phyloP scores from a whole-genome alignment of 352 stramenopile genomes.

The Elongisporangium anandrum region DNA sequence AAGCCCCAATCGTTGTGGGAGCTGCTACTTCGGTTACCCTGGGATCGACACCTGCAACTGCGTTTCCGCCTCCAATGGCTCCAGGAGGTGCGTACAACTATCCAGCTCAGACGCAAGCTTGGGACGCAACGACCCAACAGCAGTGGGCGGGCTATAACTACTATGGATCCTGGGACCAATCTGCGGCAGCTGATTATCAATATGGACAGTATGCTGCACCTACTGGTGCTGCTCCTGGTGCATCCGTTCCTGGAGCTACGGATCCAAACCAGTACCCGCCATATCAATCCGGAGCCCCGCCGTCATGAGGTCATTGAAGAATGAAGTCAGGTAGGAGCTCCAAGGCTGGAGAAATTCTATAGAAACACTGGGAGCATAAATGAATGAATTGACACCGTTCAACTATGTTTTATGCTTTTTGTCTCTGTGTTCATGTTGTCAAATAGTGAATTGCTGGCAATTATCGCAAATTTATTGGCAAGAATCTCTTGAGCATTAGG shows the following conservation, averaged over 20 bases:
- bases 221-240: conserved; percentile 9
- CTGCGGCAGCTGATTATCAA: conserved; percentile 1
- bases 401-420: neutral
- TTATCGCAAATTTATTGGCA: neutral
- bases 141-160: conserved; percentile 41
- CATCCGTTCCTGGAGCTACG: neutral
- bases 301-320: neutral
- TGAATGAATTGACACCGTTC: neutral
- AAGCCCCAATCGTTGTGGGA: conserved; percentile 7
- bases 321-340: neutral
- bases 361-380: neutral
- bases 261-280: conserved; percentile 20
- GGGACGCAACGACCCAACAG: conserved; percentile 21
- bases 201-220: neutral
- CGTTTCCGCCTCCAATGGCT: conserved; percentile 40
- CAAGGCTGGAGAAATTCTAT: neutral
- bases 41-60: conserved; percentile 43
- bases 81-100: conserved; percentile 30
- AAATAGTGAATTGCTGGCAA: neutral
- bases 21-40: conserved; percentile 7
- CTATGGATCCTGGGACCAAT: conserved; percentile 43
- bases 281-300: conserved; percentile 3
- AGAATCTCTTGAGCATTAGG: too few relatives aligned
- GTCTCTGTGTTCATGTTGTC: neutral
- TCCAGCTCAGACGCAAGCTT: conserved; percentile 19